Conservation (phyloP, 495 filamentous ascomycete species). For the Penicillium pancosmium region DNA sequence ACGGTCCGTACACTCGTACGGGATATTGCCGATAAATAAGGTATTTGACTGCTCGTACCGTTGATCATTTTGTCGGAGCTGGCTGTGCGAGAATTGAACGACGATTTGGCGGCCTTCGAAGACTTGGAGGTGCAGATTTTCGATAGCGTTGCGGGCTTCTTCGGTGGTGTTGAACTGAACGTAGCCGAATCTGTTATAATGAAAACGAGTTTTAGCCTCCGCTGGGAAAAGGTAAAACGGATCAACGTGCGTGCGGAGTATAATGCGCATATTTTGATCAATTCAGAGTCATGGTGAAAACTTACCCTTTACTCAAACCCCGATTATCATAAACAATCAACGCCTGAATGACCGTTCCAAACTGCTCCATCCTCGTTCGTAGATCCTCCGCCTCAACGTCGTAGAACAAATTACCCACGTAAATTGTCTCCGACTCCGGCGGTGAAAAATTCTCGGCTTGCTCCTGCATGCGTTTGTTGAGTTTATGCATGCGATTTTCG, state of each 20-base stretch:
- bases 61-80: constrained; percentile 16
- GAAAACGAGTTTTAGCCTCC: too few relatives aligned
- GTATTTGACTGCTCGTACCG: constrained; percentile 56
- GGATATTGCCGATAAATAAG: constrained; percentile 87
- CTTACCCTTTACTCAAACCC: constrained; percentile 88
- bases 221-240: too few relatives aligned
- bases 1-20: constrained; percentile 84
- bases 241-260: not conserved
- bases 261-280: not conserved
- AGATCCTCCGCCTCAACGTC: constrained; percentile 77
- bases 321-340: constrained; percentile 68
- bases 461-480: constrained; percentile 1
- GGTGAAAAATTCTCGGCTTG: constrained; percentile 8
- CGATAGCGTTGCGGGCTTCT: constrained; percentile 61
- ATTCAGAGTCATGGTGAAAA: constrained; percentile 10
- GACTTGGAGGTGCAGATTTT: constrained; percentile 65
- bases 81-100: constrained; percentile 57
- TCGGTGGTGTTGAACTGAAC: constrained; percentile 64
- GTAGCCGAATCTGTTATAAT: constrained; percentile 70
- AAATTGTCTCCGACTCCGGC: constrained; percentile 53
- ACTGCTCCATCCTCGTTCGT: constrained; percentile 64
- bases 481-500: not conserved
- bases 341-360: constrained; percentile 58
- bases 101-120: constrained; percentile 78
- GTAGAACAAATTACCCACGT: constrained; percentile 85